Evolutionary conservation across 139 green algal genomes (phyloP), one percentile per base, ranked within the genome.

Genomic region (Chlorella sorokiniana): DNA sequence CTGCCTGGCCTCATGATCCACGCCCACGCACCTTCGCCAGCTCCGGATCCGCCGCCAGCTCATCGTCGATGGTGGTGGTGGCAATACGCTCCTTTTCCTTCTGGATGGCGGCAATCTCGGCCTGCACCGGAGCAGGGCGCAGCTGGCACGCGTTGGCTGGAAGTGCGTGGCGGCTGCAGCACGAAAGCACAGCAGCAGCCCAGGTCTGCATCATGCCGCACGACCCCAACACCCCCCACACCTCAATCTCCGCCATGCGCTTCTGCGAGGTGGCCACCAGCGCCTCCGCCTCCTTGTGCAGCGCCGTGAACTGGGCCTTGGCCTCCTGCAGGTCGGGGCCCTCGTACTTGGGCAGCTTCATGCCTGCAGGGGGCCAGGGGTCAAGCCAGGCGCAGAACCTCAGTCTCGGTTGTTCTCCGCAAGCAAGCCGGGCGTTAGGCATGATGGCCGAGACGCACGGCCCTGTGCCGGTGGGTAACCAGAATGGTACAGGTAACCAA

Each of bases 301-400:
- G 54, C 20, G 29, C 78, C 33, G 51, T 51, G 64, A 88, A 88
- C 44, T 79, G 48, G 45, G 78, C 61, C 1, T 22, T 25, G 2
- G 69, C 84, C 54, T 88, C 54, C 20, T 45, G 38, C 20, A 83
- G 40, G 11, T 88, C 71, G 31, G 73, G 72, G 64, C 78, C 84
- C 16, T 85, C 42, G 70, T 82, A 88, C 37, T 69, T 70, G 63
- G 84, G 84, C 29, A 88, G 51, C 70, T 88, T 88, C 84, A 88
- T 88, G 37, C 37, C 83, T 87, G 64, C 64, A 31, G 48, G 35
- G 25, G 5, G n/a, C n/a, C n/a, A n/a, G 16, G 33, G 40, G 35
- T 62, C 29, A 25, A 51, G 44, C 8, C 20, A 45, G 7, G 11
- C 20, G 44, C 44, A 22, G 77, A 45, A 59, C 35, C 1, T 29